Evolutionary conservation across 306 rosid genomes (phyloP).

Genomic region (Prunus davidiana): DNA sequence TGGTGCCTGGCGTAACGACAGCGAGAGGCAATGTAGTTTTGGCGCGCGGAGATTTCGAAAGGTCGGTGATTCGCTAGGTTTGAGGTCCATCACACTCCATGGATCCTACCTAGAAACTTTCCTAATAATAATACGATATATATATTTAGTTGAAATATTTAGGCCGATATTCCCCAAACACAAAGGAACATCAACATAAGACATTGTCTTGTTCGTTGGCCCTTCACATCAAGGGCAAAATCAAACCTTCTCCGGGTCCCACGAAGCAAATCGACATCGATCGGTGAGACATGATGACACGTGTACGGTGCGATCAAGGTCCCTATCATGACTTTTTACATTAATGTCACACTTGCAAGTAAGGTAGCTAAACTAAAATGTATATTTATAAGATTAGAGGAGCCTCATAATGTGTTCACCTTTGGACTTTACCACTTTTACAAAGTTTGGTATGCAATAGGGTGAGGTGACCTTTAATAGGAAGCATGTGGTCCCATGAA

Average conservation of each 20-base stretch:
- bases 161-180: neutral
- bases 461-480: slow-evolving; percentile 2
- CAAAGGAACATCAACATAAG: neutral
- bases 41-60: slow-evolving; percentile 42
- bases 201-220: slow-evolving; percentile 9
- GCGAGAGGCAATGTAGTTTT: neutral
- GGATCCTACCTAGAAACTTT: neutral
- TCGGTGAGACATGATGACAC: neutral
- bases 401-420: slow-evolving; percentile 6
- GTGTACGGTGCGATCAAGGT: slow-evolving; percentile 11
- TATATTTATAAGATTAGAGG: neutral
- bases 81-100: slow-evolving; percentile 11
- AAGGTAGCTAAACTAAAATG: slow-evolving; percentile 1
- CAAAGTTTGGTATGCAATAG: slow-evolving; percentile 17
- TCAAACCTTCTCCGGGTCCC: neutral
- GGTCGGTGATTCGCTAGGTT: neutral
- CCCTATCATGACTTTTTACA: neutral
- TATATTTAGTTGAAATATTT: neutral
- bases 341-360: slow-evolving; percentile 9
- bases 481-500: slow-evolving; percentile 47
- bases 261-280: neutral
- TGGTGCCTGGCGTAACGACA: slow-evolving; percentile 19
- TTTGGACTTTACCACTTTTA: slow-evolving; percentile 19
- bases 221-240: slow-evolving; percentile 13
- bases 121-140: no score